Base-by-base conservation (phyloP, 2,329 filamentous ascomycete species). In the Colletotrichum truncatum region DNA sequence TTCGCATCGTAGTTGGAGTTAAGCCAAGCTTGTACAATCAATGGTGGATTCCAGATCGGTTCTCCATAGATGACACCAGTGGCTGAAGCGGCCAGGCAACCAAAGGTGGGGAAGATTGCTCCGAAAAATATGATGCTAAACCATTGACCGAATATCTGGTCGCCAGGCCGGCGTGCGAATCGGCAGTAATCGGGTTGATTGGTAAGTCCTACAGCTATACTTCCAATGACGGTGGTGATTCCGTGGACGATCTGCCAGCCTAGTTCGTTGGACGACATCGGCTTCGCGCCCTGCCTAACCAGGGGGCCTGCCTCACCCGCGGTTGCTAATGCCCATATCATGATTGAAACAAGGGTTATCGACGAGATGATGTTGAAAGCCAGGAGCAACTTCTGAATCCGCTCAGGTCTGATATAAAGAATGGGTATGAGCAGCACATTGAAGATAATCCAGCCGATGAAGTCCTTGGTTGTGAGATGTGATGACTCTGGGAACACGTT, bases 131-230 rank as follows among this genome's bases (percentile, higher is more conserved):
- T 67, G 55, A 79, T 73, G 23, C 72, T 73, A 64, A 78, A 78
- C 32, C 70, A 71, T 51, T 82, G 80, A 3, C 80, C 81, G 11
- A 78, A 75, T 9, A 84, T 75, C 52, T 80, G 78, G 51, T 79
- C 75, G 9, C 77, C 72, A 6, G 79, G 80, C 12, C 71, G 70
- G 4, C 73, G 69, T 4, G 79, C 76, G 63, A 82, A 83, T 6
- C 81, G 77, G 3, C 79, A 76, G 68, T 78, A 83, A 70, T 84
- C 81, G 16, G 73, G 76, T 66, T 81, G 81, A 67, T 82, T 85
- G 12, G 78, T 77, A 34, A 82, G 72, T 4, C 81, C 81, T 4
- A 80, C 78, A 6, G 80, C 78, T 52, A 82, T 81, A 25, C 75
- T 73, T 4, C 81, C 82, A 18, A 84, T 78, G 5, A 78, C 75